Base-by-base conservation (phyloP, 176 grass and related monocot species). In the Phyllostachys edulis region DNA sequence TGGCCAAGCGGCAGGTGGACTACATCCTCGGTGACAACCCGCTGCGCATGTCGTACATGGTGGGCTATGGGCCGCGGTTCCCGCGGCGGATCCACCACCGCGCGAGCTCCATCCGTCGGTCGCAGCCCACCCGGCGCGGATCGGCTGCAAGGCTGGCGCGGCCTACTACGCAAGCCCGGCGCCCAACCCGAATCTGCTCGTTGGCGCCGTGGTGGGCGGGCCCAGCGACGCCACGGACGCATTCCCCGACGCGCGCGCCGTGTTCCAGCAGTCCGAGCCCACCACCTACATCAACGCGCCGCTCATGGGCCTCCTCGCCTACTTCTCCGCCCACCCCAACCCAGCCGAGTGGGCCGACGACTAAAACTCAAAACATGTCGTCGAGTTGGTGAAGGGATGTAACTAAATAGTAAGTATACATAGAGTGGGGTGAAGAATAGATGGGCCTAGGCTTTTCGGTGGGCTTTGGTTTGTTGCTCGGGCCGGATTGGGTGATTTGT, bases 251-350 rank as follows among this genome's bases (percentile, higher is more conserved):
- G 78, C 84, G 47, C 84, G 92, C 5, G 80, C 89, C 7, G 82
- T 80, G 18, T 94, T 90, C 42, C 86, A 86, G 59, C 81, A 92
- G 85, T 88, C 92, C 0, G 92, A 94, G 83, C 92, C 92, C 20
- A 83, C 92, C 54, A 94, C 92, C 7, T 92, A 94, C 83, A 94
- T 94, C 85, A 90, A 92, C 67, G 92, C 92, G 4, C 92, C 90
- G 4, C 75, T 94, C 70, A 83, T 94, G 20, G 92, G 90, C 49
- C 70, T 88, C 13, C 88, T 94, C 16, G 92, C 92, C 59, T 90
- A 84, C 84, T 80, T 92, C 47, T 74, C 87, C 3, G 90, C 79
- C 3, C 70, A 84, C 71, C 82, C 72, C 5, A 84, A 75, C 60
- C 82, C 82, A 0, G 67, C 82, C 32, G 89, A 89, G 15, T 89